Base-by-base conservation (phyloP, 495 filamentous ascomycete genomes). In the Sphaerosporella brunnea region DNA sequence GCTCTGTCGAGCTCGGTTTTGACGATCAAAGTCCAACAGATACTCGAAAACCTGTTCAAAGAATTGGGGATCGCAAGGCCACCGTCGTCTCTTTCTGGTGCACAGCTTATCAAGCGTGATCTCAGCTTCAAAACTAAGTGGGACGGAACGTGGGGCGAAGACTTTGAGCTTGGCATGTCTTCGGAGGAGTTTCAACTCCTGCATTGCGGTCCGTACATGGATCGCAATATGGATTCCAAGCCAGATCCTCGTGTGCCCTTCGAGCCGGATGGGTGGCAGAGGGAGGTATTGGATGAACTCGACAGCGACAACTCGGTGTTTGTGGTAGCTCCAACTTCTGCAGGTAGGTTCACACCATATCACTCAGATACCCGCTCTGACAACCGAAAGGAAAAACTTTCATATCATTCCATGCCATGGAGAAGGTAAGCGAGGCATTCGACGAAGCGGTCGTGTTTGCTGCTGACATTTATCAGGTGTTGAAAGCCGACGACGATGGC, bases 341-440 rank as follows among this genome's bases (percentile, higher is more conserved):
- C 82, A 2, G 28, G 28, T 32, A n/a, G n/a, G n/a, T n/a, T n/a
- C n/a, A n/a, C n/a, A n/a, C n/a, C n/a, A n/a, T n/a, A n/a, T n/a
- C n/a, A 73, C 73, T 36, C 75, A 76, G 45, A 75, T 72, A 0
- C 75, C 75, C 51, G 75, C 76, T n/a, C n/a, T n/a, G n/a, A n/a
- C n/a, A n/a, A n/a, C n/a, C n/a, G n/a, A n/a, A n/a, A 10, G 69
- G 70, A 35, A 73, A 73, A 53, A 73, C 70, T 0, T 73, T 73
- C 51, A 71, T 73, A 44, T 67, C 65, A 0, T 87, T 86, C 63
- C 84, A 87, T 53, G 82, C 82, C 0, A 87, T 87, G 75, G 75
- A 78, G 53, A 73, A 83, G 46, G 62, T 85, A 8, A n/a, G n/a
- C n/a, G n/a, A n/a, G n/a, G n/a, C n/a, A n/a, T n/a, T n/a, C n/a